Evolutionary conservation across 495 filamentous ascomycete genomes (phyloP), one percentile per base, ranked within the genome.

Genomic region (Darksidea phi): DNA sequence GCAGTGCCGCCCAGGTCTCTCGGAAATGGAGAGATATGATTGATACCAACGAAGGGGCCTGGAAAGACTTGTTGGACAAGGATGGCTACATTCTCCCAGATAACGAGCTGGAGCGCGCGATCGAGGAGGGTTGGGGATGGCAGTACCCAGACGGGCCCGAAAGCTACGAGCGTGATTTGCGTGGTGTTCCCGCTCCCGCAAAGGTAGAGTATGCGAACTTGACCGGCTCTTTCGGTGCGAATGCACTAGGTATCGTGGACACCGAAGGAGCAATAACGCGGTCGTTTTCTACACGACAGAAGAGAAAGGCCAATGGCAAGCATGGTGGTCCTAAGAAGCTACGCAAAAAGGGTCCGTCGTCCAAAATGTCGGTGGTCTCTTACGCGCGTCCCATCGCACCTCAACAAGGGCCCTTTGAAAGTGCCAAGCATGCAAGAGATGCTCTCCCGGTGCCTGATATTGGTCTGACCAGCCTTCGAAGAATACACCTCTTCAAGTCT

Each of bases 61-160:
- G 94, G 94, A 97, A 96, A 74, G 88, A 92, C 57, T 79, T 96
- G 0, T 86, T 99, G 60, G 91, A 96, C 57, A 78, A 78, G 11
- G 90, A 96, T 73, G 89, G 89, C 0, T 96, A 88, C 73, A 70
- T 74, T 12, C 77, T 97, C 15, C 87, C 90, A 15, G 82, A 87
- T 1, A 89, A 90, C 12, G 94, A 99, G 70, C 76, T 99, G 17
- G 84, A 93, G 53, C 83, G 85, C 60, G 92, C 94, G 13, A 88
- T 97, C 53, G 82, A 78, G 26, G 88, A 97, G 75, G 94, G 94
- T n/a, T 99, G 94, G 94, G 94, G 92, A n/a, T 99, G 93, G 90
- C 94, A 97, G 71, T 86, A 89, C 72, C 89, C 91, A 1, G 83
- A 84, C 52, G 89, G 86, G 6, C 71, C 79, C 7, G 82, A 90